A percentile compares a stretch with the other conserved stretches of the same genome.
Conservation (phyloP, 345 rosid species). For the Odontarrhena argentea region DNA sequence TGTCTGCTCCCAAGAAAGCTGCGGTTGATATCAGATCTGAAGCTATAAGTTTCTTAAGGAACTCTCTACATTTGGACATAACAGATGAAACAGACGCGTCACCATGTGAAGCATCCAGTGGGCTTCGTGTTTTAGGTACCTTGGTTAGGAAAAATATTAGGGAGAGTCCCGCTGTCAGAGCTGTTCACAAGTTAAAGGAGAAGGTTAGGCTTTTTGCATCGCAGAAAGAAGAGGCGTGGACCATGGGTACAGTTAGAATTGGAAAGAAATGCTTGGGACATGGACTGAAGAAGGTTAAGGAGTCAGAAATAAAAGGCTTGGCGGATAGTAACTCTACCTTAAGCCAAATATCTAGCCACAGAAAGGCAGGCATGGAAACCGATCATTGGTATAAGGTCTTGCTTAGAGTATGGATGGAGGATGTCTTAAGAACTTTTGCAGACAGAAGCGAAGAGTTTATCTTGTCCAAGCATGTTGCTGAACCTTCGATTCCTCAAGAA, state of each 20-base stretch:
- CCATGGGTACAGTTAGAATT: conserved; percentile 66
- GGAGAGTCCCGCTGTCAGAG: conserved; percentile 66
- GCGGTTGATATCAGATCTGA: conserved; percentile 62
- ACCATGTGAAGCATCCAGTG: conserved; percentile 52
- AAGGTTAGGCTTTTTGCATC: conserved; percentile 65
- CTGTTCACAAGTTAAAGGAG: conserved; percentile 87
- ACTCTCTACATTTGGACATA: conserved; percentile 56
- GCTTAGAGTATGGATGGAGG: conserved; percentile 77
- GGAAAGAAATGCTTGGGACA: conserved; percentile 92
- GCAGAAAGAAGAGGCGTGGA: conserved; percentile 87
- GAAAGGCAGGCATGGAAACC: conserved; percentile 87
- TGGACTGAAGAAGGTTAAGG: conserved; percentile 88
- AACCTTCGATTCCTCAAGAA: conserved; percentile 77
- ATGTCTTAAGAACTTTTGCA: conserved; percentile 49
- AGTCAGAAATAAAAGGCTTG: conserved; percentile 84
- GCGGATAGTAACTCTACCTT: conserved; percentile 65
- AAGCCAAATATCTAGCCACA: conserved; percentile 66
- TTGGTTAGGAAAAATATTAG: conserved; percentile 56
- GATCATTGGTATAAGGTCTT: conserved; percentile 90
- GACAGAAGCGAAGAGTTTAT: conserved; percentile 59
- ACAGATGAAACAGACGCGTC: conserved; percentile 46
- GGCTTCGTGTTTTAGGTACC: conserved; percentile 69
- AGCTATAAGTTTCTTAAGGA: conserved; percentile 51
- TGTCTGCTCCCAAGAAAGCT: conserved; percentile 65
- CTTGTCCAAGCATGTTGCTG: conserved; percentile 70